Evolutionary conservation across 2,329 filamentous ascomycete genomes (phyloP).

Genomic region (Talaromyces sp.): DNA sequence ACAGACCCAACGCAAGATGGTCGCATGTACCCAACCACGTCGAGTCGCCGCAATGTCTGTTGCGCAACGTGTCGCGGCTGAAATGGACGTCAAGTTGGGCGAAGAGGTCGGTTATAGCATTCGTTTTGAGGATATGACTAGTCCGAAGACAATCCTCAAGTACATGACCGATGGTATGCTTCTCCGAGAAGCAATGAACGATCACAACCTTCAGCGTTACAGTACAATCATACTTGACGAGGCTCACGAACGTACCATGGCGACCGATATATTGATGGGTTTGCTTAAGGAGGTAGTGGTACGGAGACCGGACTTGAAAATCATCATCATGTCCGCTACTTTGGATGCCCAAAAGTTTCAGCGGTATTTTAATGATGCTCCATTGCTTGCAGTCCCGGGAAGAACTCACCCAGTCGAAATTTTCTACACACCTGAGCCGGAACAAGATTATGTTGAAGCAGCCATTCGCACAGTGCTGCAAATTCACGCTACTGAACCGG

Average conservation of each 20-base stretch:
- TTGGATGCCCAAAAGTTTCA: slow-evolving; percentile 98
- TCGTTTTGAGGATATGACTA: slow-evolving; percentile 94
- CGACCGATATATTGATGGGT: slow-evolving; percentile 96
- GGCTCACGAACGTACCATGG: slow-evolving; percentile 94
- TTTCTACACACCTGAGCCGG: slow-evolving; percentile 94
- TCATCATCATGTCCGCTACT: slow-evolving; percentile 98
- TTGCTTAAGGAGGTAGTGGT: slow-evolving; percentile 84
- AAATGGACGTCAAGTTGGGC: slow-evolving; percentile 89
- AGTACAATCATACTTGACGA: slow-evolving; percentile 98
- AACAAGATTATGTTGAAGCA: slow-evolving; percentile 94
- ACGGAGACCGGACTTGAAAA: slow-evolving; percentile 84
- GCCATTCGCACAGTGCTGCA: slow-evolving; percentile 91
- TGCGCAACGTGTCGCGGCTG: slow-evolving; percentile 93
- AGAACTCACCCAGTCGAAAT: slow-evolving; percentile 96
- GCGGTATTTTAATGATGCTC: slow-evolving; percentile 91
- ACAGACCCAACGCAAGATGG: slow-evolving; percentile 78
- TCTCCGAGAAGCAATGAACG: slow-evolving; percentile 91
- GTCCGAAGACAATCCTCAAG: slow-evolving; percentile 85
- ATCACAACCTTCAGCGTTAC: slow-evolving; percentile 86
- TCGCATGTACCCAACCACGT: slow-evolving; percentile 95
- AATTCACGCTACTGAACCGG: slow-evolving; percentile 87
- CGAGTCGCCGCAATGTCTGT: slow-evolving; percentile 99
- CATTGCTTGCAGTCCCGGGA: slow-evolving; percentile 87
- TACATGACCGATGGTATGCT: slow-evolving; percentile 99
- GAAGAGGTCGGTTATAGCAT: slow-evolving; percentile 98